Evolutionary conservation across 768 basidiomycete species (phyloP).

Genomic region (Dentipellis fragilis): DNA sequence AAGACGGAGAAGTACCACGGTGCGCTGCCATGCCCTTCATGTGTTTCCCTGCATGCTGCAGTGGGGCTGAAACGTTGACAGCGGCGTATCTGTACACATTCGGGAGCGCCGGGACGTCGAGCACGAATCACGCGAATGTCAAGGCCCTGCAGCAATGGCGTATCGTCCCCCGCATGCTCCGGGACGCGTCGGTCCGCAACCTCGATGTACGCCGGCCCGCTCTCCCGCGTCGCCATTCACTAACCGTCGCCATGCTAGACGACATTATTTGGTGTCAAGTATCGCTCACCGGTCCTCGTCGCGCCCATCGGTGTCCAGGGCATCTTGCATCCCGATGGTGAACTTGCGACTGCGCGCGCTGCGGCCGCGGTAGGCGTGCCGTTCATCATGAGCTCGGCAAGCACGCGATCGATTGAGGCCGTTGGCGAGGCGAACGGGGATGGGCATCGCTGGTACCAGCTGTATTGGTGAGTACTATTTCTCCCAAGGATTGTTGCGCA

Average conservation of each 20-base stretch:
- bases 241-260: slow-evolving; percentile 30
- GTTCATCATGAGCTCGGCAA: slow-evolving; percentile 68
- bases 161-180: slow-evolving; percentile 77
- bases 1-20: slow-evolving; percentile 49
- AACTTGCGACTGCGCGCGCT: slow-evolving; percentile 60
- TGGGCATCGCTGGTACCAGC: slow-evolving; percentile 69
- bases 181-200: slow-evolving; percentile 43
- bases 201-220: slow-evolving; percentile 38
- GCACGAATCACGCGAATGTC: slow-evolving; percentile 60
- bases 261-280: slow-evolving; percentile 58
- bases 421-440: slow-evolving; percentile 66
- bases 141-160: slow-evolving; percentile 55
- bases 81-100: slow-evolving; percentile 66
- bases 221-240: neutral
- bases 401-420: slow-evolving; percentile 62
- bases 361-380: slow-evolving; percentile 54
- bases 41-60: slow-evolving; percentile 38
- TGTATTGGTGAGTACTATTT: slow-evolving; percentile 51
- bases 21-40: too few species aligned
- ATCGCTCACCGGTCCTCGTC: slow-evolving; percentile 51
- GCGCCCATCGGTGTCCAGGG: slow-evolving; percentile 69
- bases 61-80: slow-evolving; percentile 18
- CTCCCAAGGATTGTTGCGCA: neutral
- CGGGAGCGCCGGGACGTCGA: slow-evolving; percentile 64
- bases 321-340: slow-evolving; percentile 60